These are phyloP conservation scores for Lantana camara DNA, from an alignment of 257 asterid genomes.

Conservation along the genomic window DNA sequence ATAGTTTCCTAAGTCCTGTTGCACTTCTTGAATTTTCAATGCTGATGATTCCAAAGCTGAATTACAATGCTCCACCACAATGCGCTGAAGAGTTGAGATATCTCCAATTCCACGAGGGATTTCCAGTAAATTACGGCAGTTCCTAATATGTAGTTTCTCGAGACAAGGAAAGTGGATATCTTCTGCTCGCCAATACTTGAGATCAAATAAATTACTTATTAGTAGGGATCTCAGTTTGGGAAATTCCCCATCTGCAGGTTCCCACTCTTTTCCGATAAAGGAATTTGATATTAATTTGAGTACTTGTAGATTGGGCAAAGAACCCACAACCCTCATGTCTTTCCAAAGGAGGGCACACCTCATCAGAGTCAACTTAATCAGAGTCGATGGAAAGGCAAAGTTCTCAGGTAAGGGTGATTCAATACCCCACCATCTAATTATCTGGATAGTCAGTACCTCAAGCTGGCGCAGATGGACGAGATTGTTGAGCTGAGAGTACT, in stretches of 20 bases:
- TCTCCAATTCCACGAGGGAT: conserved; percentile 5
- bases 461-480: background rate
- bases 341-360: background rate
- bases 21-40: background rate
- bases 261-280: background rate
- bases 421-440: no score
- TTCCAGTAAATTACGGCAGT: background rate
- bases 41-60: background rate
- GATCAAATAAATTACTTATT: background rate
- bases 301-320: background rate
- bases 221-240: background rate
- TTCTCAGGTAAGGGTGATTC: background rate
- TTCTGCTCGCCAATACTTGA: background rate
- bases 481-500: background rate
- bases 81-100: background rate
- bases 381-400: background rate
- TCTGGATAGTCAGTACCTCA: background rate
- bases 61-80: background rate
- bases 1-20: background rate
- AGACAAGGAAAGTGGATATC: background rate
- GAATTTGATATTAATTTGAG: background rate
- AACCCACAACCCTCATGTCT: background rate
- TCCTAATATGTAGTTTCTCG: background rate
- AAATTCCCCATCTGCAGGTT: background rate
- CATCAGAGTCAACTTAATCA: background rate